Base-by-base conservation (phyloP, 805 yeast genomes). In the Brettanomyces custersianus region DNA sequence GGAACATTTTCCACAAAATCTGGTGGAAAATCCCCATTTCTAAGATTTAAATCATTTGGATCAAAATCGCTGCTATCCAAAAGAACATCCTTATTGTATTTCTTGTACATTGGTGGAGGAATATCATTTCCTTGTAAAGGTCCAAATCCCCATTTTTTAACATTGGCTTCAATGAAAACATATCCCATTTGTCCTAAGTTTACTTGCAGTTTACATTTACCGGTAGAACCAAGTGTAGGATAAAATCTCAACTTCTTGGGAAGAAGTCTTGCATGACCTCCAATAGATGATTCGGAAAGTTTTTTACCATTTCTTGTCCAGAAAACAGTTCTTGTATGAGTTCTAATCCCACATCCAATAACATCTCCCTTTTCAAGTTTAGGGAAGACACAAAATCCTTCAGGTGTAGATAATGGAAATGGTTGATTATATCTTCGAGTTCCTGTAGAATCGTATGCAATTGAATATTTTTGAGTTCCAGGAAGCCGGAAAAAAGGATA, bases 141-240 rank as follows among this genome's bases (percentile, higher is more conserved):
- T n/a, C 94, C 95, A 49, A 81, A 80, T 5, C 95, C 95, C 96
- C 96, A 87, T 54, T 83, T 86, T 54, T 87, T 87, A 26, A 88
- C 95, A 52, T 87, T 86, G 2, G 85, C 96, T 53, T 88, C 96
- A 33, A 88, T 84, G 52, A 72, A 86, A 2, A 88, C 96, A 59
- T 74, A 87, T 2, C 96, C 96, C 39, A 77, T 68, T 47, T 84
- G 90, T 15, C 98, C 98, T 38, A 92, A 60, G 80, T 94, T 92
- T 9, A 83, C 94, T 56, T 83, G 88, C n/a, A 92, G 64, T 6
- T 79, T 72, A 47, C 95, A 83, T 4, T 80, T 74, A 26, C 86
- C 80, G 37, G 74, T 80, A 4, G 96, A 78, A 2, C 98, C 98
- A 15, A 92, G 65, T 0, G 81, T 80, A n/a, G 98, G 98, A 53